Percentiles rank a stretch among this genome's conserved stretches.
phyloP scores from a whole-genome alignment of 2,329 filamentous ascomycete genomes.

The Apiospora rasikravindrae region DNA sequence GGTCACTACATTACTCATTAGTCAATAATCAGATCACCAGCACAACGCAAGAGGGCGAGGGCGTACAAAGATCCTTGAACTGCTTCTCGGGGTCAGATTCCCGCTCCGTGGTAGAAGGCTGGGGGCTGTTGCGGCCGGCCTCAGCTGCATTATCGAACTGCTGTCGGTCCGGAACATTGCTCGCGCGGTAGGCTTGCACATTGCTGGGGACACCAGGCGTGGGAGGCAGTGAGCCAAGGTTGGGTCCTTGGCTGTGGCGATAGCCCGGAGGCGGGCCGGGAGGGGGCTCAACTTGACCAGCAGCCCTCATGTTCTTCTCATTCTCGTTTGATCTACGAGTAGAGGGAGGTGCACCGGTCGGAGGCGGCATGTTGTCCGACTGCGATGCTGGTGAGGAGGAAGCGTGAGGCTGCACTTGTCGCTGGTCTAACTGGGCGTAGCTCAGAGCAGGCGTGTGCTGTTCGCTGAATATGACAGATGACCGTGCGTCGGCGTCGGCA shows the following conservation, averaged over 20 bases:
- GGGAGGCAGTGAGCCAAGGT: slow-evolving; percentile 51
- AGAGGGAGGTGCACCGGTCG: slow-evolving; percentile 48
- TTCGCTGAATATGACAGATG: slow-evolving; percentile 48
- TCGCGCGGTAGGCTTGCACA: slow-evolving; percentile 47
- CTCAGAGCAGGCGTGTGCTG: slow-evolving; percentile 51
- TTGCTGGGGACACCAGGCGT: slow-evolving; percentile 41
- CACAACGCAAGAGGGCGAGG: slow-evolving; percentile 25
- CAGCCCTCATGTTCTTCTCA: slow-evolving; percentile 51
- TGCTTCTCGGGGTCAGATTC: slow-evolving; percentile 57
- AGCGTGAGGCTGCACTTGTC: slow-evolving; percentile 31
- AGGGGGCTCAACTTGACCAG: slow-evolving; percentile 45
- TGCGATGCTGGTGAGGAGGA: slow-evolving; percentile 31
- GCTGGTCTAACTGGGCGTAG: slow-evolving; percentile 35
- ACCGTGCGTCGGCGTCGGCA: slow-evolving; percentile 53
- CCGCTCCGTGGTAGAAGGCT: slow-evolving; percentile 51
- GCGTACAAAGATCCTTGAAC: slow-evolving; percentile 62
- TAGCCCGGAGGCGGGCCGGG: slow-evolving; percentile 57
- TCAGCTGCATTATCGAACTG: slow-evolving; percentile 54
- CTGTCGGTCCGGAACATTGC: slow-evolving; percentile 43
- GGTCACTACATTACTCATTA: slow-evolving; percentile 61
- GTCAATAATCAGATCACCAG: slow-evolving; percentile 44
- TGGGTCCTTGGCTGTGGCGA: slow-evolving; percentile 54
- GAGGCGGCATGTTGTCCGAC: slow-evolving; percentile 55
- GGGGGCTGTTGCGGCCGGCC: slow-evolving; percentile 61
- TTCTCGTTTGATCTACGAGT: slow-evolving; percentile 55